These are phyloP conservation scores for Cynanchum wilfordii DNA, from an alignment of 257 asterid species.

Conservation along the genomic window DNA sequence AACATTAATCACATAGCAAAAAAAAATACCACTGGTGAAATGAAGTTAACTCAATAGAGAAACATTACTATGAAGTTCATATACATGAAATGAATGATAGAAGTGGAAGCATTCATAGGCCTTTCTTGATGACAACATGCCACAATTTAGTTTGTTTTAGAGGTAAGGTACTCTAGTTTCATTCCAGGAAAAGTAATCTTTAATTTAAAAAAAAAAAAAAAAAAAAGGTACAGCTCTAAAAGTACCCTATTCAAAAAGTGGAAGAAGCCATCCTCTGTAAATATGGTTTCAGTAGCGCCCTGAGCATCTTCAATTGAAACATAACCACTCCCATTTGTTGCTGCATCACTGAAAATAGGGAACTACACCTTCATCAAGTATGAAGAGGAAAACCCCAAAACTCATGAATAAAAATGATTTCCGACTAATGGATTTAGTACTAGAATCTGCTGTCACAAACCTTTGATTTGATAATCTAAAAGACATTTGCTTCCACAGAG, in stretches of 20 bases:
- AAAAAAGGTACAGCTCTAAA: neutral
- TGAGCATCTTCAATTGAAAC: conserved; percentile 64
- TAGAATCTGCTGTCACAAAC: conserved; percentile 33
- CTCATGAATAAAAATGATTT: neutral
- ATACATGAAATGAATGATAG: neutral
- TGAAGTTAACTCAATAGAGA: neutral
- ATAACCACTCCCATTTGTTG: conserved; percentile 52
- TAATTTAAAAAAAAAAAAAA: neutral
- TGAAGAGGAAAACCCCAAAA: conserved; percentile 4
- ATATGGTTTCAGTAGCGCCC: conserved; percentile 38
- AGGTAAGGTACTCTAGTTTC: neutral
- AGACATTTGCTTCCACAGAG: conserved; percentile 84
- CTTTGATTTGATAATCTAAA: conserved; percentile 53
- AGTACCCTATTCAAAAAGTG: conserved; percentile 68
- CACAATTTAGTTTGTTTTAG: neutral
- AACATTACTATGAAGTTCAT: neutral
- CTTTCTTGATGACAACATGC: neutral
- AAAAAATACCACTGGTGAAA: neutral
- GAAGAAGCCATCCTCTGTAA: conserved; percentile 66
- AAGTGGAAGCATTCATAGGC: neutral
- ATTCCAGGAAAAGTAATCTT: too few species aligned
- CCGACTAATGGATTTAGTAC: neutral
- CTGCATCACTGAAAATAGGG: conserved; percentile 34
- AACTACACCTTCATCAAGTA: conserved; percentile 9
- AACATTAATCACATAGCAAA: too few species aligned